Base-by-base conservation (phyloP, 768 basidiomycete species). In the Suillus subalutaceus region DNA sequence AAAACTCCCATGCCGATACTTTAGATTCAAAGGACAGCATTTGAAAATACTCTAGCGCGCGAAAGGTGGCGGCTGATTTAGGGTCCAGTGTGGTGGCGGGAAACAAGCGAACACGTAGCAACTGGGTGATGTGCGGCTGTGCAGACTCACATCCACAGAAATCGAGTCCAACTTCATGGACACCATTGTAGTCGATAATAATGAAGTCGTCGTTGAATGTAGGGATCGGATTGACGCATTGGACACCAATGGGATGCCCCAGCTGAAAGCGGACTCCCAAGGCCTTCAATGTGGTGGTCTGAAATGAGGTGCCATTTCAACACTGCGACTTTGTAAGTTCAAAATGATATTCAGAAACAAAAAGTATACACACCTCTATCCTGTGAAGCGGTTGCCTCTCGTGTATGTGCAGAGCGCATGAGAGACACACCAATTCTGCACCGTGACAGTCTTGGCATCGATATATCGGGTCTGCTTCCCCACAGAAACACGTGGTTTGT, bases 211-310 rank as follows among this genome's bases (percentile, higher is more conserved):
- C 63, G n/a, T 48, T 37, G 52, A 62, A 65, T 10, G 61, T 66
- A 8, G 63, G 32, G 9, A 23, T 38, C 4, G 58, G 57, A 48
- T 56, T 38, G 52, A 40, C 4, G 52, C 78, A 78, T 15, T 6
- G 1, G 2, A 62, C 48, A 55, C 66, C 63, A 3, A 37, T 37
- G 4, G 62, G 63, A 55, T 76, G 75, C 18, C 73, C 75, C 13
- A 75, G 67, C 30, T 73, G 74, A 6, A 73, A 62, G 5, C 63
- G 64, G 9, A 73, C 57, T 6, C 75, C 73, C 1, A 75, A n/a
- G n/a, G 43, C 38, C 55, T 72, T 73, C 30, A 76, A 63, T 2
- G 57, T 60, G 0, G 62, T 63, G 10, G 41, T 55, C 48, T 71
- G 61, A 50, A 72, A 75, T 53, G 62, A 72, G 6, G 43, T 37